phyloP scores from a whole-genome alignment of 2,329 filamentous ascomycete species.

The Scopulariopsis brevicaulis region DNA sequence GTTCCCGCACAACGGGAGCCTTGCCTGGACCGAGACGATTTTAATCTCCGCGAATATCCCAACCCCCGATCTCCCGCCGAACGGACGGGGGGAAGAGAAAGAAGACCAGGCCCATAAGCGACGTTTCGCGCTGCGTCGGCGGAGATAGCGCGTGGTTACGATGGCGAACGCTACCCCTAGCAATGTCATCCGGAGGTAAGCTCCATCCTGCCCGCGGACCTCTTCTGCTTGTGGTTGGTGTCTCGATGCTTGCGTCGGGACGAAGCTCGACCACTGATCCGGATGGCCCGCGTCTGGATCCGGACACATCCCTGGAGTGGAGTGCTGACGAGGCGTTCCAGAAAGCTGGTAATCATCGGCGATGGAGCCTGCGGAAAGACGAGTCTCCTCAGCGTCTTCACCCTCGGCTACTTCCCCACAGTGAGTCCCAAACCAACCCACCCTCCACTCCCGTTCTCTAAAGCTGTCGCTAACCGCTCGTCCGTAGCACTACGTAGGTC shows the following conservation, averaged over 20 bases:
- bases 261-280: background rate
- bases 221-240: background rate
- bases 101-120: background rate
- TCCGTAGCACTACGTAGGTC: constrained; percentile 46
- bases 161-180: constrained; percentile 34
- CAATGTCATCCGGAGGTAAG: constrained; percentile 58
- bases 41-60: too few relatives aligned
- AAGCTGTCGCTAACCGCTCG: constrained; percentile 11
- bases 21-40: too few relatives aligned
- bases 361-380: constrained; percentile 98
- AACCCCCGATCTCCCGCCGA: background rate
- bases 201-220: background rate
- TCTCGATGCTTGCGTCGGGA: background rate
- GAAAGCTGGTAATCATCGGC: constrained; percentile 93
- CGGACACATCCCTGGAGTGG: background rate
- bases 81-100: background rate
- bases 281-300: background rate
- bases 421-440: constrained; percentile 43
- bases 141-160: constrained; percentile 9
- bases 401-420: constrained; percentile 92
- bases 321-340: constrained; percentile 21
- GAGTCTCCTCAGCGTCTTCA: constrained; percentile 93
- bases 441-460: constrained; percentile 7
- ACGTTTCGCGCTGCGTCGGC: background rate
- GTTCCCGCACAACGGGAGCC: too few relatives aligned